Evolutionary conservation across 148 eudicot genomes (phyloP), one percentile per base, ranked within the genome.

Genomic region (Rhododendron molle): DNA sequence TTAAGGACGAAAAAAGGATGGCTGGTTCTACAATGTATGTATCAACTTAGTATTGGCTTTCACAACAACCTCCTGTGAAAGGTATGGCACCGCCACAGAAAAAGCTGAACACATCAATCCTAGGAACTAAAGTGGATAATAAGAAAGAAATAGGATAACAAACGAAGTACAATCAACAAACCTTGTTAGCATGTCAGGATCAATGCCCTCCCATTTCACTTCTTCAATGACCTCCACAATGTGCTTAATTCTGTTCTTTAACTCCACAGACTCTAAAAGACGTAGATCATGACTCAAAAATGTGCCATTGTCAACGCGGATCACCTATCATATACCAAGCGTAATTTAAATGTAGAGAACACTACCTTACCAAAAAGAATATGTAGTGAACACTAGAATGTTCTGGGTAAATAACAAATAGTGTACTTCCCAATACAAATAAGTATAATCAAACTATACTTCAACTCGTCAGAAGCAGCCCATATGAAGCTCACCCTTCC

Each of bases 141-240:
- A 38, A 54, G 44, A 83, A 81, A 28, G 50, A 78, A 13, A 40
- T 10, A 26, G 28, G 36, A 47, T 43, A 26, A 73, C 10, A 56
- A n/a, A 50, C 52, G 82, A 43, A 80, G 26, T 9, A n/a, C 36
- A 47, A 81, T 56, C 54, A 65, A 76, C 83, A 67, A 85, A 96
- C 99, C 99, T 97, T 76, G 97, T 94, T 86, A 95, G 85, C 86
- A 92, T 86, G 91, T 97, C 99, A 80, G 99, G 99, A 89, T 97
- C 98, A 9, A 91, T 40, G 76, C 88, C 89, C 82, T 94, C 95
- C 99, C 99, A 97, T 85, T 92, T 90, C 74, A 94, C 91, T 74
- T 92, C 95, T 89, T 94, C 96, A 89, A 95, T 88, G 14, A 90
- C 87, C 84, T 93, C 98, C 69, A 89, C 89, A 87, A 95, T 90